Evolutionary conservation across 148 eudicot species (phyloP), one percentile per base, ranked within the genome.

Genomic region (Chenopodium formosanum): DNA sequence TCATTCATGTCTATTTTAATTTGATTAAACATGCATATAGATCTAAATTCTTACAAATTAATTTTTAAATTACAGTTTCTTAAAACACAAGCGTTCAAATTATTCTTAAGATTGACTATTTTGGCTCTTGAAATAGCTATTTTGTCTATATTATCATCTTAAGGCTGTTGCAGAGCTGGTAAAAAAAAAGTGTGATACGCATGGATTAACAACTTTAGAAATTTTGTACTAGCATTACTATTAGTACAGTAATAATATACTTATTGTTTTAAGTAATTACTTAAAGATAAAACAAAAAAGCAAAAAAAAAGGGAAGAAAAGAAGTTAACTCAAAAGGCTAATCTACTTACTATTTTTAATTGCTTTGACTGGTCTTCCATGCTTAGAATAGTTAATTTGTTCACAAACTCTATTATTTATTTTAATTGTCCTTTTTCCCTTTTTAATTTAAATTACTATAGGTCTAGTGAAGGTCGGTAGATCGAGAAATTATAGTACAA

Each of bases 391-490:
- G 7, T 10, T 40, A 10, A 67, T 17, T 20, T 31, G 74, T 70
- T 32, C 66, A 79, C 32, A 71, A n/a, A 80, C n/a, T 80, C 8
- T 3, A 27, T 37, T 17, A 37, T 32, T 52, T n/a, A 34, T 37
- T 79, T 78, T n/a, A 22, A 5, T 40, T 70, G 50, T 70, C 50
- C 19, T 70, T 70, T 70, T 19, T 40, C 11, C 66, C 8, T 62
- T 7, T 22, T 67, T 67, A 56, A 0, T 14, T 56, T 14, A 56
- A 56, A 10, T 52, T 52, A 17, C 32, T 13, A 19, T 52, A 53
- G 48, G 78, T 20, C 7, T 22, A 58, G 67, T 17, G 78, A 17
- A 76, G 58, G 83, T 81, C 83, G 79, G 83, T 75, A 68, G 46
- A 76, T 58, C 66, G 27, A 58, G 67, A 76, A 47, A 46, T 73